These are phyloP conservation scores for Cystoisospora suis DNA, from an alignment of 169 alveolate species.

Conservation along the genomic window DNA sequence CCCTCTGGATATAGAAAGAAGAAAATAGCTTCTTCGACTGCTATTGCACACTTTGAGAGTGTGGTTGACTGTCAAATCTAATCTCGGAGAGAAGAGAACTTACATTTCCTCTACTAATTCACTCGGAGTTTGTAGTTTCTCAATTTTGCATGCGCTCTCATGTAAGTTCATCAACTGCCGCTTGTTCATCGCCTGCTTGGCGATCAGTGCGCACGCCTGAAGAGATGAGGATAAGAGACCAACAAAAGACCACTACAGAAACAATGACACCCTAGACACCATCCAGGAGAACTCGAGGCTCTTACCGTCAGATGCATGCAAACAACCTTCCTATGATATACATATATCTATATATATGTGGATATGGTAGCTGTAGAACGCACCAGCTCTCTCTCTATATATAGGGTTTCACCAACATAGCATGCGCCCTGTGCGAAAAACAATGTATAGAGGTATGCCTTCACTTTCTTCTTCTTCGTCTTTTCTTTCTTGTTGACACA, in stretches of 20 bases:
- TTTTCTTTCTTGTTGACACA: no score
- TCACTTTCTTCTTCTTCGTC: no score
- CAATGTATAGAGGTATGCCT: no score
- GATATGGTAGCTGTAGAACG: no score
- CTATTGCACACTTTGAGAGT: background rate
- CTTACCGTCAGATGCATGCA: background rate
- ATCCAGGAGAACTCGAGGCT: background rate
- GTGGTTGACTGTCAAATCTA: background rate
- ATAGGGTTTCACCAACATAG: no score
- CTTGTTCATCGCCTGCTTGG: slow-evolving; percentile 58
- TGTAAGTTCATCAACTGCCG: slow-evolving; percentile 52
- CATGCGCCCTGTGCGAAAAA: no score
- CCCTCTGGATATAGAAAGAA: background rate
- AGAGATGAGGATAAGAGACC: background rate
- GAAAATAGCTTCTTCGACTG: background rate
- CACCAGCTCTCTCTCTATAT: no score
- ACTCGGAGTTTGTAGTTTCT: slow-evolving; percentile 48
- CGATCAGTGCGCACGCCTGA: slow-evolving; percentile 53
- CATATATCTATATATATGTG: background rate
- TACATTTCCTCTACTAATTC: slow-evolving; percentile 55
- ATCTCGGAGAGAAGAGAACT: background rate
- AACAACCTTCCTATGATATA: background rate
- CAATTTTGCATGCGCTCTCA: slow-evolving; percentile 57
- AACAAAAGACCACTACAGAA: background rate
- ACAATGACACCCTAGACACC: background rate